These are phyloP conservation scores for Perkinsus olseni DNA, from an alignment of 169 alveolate genomes.

Conservation along the genomic window DNA sequence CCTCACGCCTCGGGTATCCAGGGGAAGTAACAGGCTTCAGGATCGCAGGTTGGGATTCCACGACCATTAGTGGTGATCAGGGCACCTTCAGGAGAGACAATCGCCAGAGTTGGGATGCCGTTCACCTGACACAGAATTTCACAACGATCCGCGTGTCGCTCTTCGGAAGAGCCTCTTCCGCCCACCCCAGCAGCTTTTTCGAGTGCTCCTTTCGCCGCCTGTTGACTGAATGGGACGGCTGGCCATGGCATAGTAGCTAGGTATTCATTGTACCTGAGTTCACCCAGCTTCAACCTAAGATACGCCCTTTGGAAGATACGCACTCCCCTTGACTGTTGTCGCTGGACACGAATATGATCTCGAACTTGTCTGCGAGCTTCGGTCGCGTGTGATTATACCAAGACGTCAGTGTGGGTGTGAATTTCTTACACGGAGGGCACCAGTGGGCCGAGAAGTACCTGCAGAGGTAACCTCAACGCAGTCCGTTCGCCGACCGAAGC, in stretches of 20 bases:
- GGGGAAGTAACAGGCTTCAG: not conserved
- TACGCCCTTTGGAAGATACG: conserved; percentile 23
- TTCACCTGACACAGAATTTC: not conserved
- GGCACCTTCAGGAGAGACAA: not conserved
- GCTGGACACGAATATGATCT: conserved; percentile 47
- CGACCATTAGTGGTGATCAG: not conserved
- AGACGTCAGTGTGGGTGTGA: conserved; percentile 51
- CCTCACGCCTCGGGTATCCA: not conserved
- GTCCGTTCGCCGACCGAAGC: conserved; percentile 9
- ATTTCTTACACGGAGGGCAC: conserved; percentile 63
- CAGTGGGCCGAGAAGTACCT: conserved; percentile 61
- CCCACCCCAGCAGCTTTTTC: conserved; percentile 5
- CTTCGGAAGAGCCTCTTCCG: not conserved
- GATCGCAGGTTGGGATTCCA: not conserved
- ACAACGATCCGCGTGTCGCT: not conserved
- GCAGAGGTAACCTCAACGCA: conserved; percentile 20
- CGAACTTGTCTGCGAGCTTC: conserved; percentile 24
- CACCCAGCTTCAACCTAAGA: conserved; percentile 6
- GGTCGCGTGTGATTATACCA: conserved; percentile 29
- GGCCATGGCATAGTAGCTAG: conserved; percentile 55
- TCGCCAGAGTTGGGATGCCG: not conserved
- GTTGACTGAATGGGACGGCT: conserved; percentile 55
- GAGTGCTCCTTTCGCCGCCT: conserved; percentile 3
- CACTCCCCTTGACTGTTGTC: not conserved
- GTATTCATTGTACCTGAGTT: conserved; percentile 45